These are phyloP conservation scores for Ambrosiella xylebori DNA, from an alignment of 2,329 filamentous ascomycete species.

Conservation along the genomic window DNA sequence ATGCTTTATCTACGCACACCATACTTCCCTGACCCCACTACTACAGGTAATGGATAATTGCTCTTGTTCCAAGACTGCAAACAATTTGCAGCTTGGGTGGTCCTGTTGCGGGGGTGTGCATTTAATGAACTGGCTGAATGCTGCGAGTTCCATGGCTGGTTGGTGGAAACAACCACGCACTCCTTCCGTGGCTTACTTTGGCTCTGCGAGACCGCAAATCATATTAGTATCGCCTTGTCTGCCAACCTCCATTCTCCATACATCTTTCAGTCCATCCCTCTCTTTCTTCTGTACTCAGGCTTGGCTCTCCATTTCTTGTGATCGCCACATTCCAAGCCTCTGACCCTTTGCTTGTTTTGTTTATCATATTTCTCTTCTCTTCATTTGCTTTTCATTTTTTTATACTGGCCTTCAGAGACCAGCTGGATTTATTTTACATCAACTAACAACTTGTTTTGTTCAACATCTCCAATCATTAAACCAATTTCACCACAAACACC, in stretches of 20 bases:
- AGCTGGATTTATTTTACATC: not conserved
- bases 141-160: not conserved
- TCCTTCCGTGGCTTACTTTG: not conserved
- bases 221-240: slow-evolving; percentile 8
- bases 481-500: not conserved
- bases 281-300: slow-evolving; percentile 11
- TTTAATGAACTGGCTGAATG: not conserved
- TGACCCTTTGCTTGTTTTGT: slow-evolving; percentile 3
- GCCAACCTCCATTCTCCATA: slow-evolving; percentile 2
- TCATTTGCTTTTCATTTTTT: slow-evolving; percentile 5
- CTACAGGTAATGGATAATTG: not conserved
- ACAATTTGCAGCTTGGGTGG: no score
- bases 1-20: not conserved
- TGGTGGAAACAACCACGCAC: not conserved
- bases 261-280: slow-evolving; percentile 8
- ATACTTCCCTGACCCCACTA: no score
- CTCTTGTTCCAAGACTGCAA: no score
- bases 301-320: slow-evolving; percentile 4
- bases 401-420: slow-evolving; percentile 7
- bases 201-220: not conserved
- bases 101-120: not conserved
- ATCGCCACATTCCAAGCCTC: not conserved
- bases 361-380: slow-evolving; percentile 1
- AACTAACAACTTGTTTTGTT: not conserved
- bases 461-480: not conserved